Evolutionary conservation across 2,329 filamentous ascomycete genomes (phyloP).

Genomic region (Penicillium sp.): DNA sequence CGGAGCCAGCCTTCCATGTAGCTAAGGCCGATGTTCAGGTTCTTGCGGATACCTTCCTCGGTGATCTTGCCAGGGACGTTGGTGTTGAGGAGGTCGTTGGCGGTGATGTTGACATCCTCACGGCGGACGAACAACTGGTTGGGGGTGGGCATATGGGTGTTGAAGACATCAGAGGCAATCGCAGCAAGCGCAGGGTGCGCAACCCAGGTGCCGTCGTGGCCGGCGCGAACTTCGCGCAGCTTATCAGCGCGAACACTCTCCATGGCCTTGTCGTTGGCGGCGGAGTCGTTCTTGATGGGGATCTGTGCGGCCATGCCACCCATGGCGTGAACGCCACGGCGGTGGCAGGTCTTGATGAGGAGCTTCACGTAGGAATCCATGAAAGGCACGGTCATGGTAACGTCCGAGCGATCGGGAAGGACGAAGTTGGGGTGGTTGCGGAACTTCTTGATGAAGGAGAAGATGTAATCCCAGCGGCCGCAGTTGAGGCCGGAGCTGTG

Average conservation of each 20-base stretch:
- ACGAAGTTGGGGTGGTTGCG: conserved; percentile 90
- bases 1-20: conserved; percentile 99
- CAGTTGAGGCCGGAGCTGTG: conserved; percentile 97
- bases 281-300: conserved; percentile 91
- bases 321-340: conserved; percentile 97
- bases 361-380: conserved; percentile 98
- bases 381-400: conserved; percentile 98
- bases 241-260: conserved; percentile 90
- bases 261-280: conserved; percentile 92
- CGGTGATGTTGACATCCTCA: conserved; percentile 81
- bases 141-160: conserved; percentile 96
- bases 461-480: conserved; percentile 99
- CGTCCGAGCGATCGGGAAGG: conserved; percentile 81
- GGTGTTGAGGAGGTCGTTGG: conserved; percentile 95
- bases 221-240: conserved; percentile 89
- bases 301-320: conserved; percentile 98
- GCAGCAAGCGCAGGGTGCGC: conserved; percentile 87
- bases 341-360: conserved; percentile 97
- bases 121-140: conserved; percentile 92
- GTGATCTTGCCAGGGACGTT: conserved; percentile 91
- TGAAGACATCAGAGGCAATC: conserved; percentile 91
- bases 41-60: conserved; percentile 94
- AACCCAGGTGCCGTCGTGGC: conserved; percentile 97
- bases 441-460: conserved; percentile 99
- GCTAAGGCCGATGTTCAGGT: conserved; percentile 89